Base-by-base conservation (phyloP, 192 early-diverging fungal species). In the Linnemannia schmuckeri region DNA sequence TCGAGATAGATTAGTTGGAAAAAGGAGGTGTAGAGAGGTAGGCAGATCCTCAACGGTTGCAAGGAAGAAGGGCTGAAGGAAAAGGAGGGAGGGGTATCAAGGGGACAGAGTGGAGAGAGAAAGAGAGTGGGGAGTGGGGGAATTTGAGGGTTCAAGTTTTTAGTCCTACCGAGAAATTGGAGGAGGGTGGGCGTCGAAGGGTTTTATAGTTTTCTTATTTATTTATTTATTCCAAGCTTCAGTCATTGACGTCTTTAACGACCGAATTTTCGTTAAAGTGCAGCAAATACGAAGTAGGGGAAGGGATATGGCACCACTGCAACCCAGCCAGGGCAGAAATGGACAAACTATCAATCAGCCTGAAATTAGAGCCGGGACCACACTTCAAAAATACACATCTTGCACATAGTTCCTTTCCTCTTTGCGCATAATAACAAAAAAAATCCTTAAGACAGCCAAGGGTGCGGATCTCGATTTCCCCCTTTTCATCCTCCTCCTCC, bases 191-290 rank as follows among this genome's bases (percentile, higher is more conserved):
- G 27, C 61, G 10, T 66, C 12, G 61, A 66, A 66, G 61, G 12
- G 12, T 66, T 66, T 66, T 66, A 66, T 66, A 66, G 61, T 66
- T 66, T 66, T 66, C 33, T 66, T 57, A 8, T 57, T 57, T n/a
- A 20, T 22, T 4, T 57, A 4, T 57, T 57, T 1, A 57, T 55
- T 12, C 33, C 27, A 33, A 30, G 30, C 61, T 30, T 7, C 12
- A 33, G 27, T 66, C 61, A 63, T 66, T 66, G 61, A 66, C 61
- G 61, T 66, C 61, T 66, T 55, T 66, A 66, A 66, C 30, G 61
- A 33, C 61, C 61, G 61, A 63, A 2, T 63, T 27, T 63, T 63
- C 27, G 61, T 63, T 30, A 63, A 63, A 27, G 61, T 63, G 30
- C 61, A 63, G 30, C 10, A 30, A 30, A 63, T 5, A 24, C n/a